Evolutionary conservation across 2,329 filamentous ascomycete species (phyloP).

Genomic region (Elsinoe fawcettii): DNA sequence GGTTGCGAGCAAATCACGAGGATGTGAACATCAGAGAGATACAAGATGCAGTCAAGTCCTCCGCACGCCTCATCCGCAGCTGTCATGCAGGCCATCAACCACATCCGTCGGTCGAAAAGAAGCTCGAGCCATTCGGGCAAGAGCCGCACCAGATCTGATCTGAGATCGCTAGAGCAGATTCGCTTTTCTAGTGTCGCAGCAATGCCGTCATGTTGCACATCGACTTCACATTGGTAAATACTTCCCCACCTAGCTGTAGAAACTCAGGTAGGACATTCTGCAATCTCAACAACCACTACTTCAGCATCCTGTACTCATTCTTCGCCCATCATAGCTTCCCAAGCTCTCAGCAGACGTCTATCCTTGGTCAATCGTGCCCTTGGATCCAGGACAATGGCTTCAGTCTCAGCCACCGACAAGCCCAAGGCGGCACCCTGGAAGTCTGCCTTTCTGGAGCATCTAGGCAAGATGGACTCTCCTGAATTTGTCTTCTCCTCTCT

Average conservation of each 20-base stretch:
- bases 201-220: conserved; percentile 9
- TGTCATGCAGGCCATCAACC: background rate
- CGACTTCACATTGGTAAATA: background rate
- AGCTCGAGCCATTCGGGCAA: conserved; percentile 2
- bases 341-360: conserved; percentile 30
- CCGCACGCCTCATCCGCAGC: conserved; percentile 1
- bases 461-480: conserved; percentile 41
- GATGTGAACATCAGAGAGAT: background rate
- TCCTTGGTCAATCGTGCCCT: conserved; percentile 30
- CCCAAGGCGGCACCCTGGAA: conserved; percentile 46
- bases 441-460: conserved; percentile 41
- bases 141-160: conserved; percentile 1
- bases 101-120: background rate
- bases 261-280: background rate
- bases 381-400: conserved; percentile 36
- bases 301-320: background rate
- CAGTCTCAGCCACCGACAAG: conserved; percentile 32
- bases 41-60: background rate
- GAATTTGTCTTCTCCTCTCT: conserved; percentile 48
- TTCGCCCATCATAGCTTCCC: conserved; percentile 33
- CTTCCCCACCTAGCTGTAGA: background rate
- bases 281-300: background rate
- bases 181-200: conserved; percentile 10
- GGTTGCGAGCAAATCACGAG: background rate
- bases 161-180: background rate